Conservation (phyloP, 495 filamentous ascomycete species). For the Neurospora africana region DNA sequence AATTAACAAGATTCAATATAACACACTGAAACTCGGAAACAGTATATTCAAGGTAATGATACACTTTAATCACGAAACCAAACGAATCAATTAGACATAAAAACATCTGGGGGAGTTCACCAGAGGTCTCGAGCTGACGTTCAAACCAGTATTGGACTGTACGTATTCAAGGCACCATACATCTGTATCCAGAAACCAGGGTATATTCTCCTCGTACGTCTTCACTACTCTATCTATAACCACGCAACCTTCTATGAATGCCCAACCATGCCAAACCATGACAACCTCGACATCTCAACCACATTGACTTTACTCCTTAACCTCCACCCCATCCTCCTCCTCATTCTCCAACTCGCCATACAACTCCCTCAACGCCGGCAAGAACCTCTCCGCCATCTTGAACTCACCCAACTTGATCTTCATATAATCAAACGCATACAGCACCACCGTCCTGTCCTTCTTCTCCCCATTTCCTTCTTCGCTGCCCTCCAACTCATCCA, state of each 20-base stretch:
- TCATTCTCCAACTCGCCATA: neutral
- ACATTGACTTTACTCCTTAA: neutral
- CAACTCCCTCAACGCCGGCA: constrained; percentile 45
- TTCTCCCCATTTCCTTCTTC: neutral
- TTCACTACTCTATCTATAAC: neutral
- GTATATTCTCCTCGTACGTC: neutral
- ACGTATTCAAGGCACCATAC: neutral
- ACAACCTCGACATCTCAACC: neutral
- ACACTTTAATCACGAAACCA: no score
- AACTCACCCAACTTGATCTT: constrained; percentile 72
- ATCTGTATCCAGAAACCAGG: neutral
- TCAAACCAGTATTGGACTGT: no score
- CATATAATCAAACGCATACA: constrained; percentile 89
- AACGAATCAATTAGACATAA: no score
- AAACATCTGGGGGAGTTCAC: no score
- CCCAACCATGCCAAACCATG: neutral
- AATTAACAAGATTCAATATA: no score
- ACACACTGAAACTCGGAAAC: no score
- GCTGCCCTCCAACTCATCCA: constrained; percentile 10
- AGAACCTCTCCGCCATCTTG: constrained; percentile 59
- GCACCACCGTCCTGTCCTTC: constrained; percentile 27
- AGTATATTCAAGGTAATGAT: no score
- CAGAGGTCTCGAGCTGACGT: no score
- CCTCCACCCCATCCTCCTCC: neutral
- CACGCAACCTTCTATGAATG: neutral